Percentiles rank a stretch among this genome's conserved stretches.
These are phyloP conservation scores for Penicillium sp. DNA, from an alignment of 2,329 filamentous ascomycete genomes.

Conservation along the genomic window DNA sequence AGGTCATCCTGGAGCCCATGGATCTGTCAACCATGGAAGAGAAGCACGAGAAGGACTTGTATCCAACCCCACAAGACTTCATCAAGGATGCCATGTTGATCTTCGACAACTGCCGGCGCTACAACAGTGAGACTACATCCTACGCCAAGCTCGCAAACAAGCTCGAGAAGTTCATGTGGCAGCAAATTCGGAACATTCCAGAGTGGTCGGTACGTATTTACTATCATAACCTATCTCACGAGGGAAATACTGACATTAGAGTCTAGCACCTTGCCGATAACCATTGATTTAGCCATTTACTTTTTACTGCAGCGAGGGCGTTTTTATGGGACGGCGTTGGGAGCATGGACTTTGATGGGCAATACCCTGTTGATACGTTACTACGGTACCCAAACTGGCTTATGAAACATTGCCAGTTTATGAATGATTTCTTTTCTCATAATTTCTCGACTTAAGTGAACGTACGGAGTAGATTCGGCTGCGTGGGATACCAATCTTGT, in stretches of 20 bases:
- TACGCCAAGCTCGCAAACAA: slow-evolving; percentile 96
- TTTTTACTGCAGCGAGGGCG: slow-evolving; percentile 12
- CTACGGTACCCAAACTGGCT: slow-evolving; percentile 5
- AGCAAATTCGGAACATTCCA: slow-evolving; percentile 83
- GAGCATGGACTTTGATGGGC: slow-evolving; percentile 7
- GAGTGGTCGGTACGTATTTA: slow-evolving; percentile 70
- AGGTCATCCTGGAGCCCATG: slow-evolving; percentile 98
- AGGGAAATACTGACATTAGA: slow-evolving; percentile 9
- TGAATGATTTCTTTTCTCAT: background rate
- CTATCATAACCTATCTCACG: background rate
- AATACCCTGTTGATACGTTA: slow-evolving; percentile 26
- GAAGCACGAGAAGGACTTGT: slow-evolving; percentile 91
- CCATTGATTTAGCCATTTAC: slow-evolving; percentile 20
- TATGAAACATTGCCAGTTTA: slow-evolving; percentile 9
- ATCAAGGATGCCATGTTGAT: slow-evolving; percentile 83
- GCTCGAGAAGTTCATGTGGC: slow-evolving; percentile 92
- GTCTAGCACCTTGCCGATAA: slow-evolving; percentile 44
- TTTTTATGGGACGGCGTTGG: slow-evolving; percentile 21
- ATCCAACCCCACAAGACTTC: slow-evolving; percentile 88
- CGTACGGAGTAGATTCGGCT: background rate
- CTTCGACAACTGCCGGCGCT: slow-evolving; percentile 91
- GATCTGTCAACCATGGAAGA: slow-evolving; percentile 93
- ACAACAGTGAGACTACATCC: slow-evolving; percentile 92
- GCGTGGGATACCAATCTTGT: no score
- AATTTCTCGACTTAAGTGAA: background rate